Percentiles rank a stretch among this genome's conserved stretches.
Evolutionary conservation across 345 rosid species (phyloP).

Genomic region (Isatis tinctoria): DNA sequence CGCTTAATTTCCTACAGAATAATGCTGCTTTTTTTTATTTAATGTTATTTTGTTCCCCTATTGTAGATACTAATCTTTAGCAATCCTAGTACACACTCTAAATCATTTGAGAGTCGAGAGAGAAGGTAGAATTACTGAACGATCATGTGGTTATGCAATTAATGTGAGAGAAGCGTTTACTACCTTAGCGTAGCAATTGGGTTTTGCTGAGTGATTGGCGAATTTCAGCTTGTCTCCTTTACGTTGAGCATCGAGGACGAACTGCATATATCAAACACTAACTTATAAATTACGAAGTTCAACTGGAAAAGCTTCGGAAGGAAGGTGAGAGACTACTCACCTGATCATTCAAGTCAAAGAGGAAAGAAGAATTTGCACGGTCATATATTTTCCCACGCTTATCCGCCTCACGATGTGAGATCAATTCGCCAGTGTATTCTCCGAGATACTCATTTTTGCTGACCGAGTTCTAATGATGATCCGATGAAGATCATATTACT

Average conservation of each 20-base stretch:
- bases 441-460: slow-evolving; percentile 95
- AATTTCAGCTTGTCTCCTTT: slow-evolving; percentile 98
- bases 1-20: not conserved
- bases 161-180: not conserved
- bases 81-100: not conserved
- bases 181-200: slow-evolving; percentile 98
- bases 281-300: not conserved
- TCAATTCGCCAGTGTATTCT: slow-evolving; percentile 96
- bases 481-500: slow-evolving; percentile 8
- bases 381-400: slow-evolving; percentile 98
- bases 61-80: not conserved
- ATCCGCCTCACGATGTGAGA: slow-evolving; percentile 94
- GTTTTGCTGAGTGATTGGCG: slow-evolving; percentile 92
- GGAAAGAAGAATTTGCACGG: slow-evolving; percentile 95
- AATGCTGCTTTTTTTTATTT: not conserved
- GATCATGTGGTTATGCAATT: not conserved
- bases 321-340: slow-evolving; percentile 32
- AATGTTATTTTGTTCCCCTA: not conserved
- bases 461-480: slow-evolving; percentile 77
- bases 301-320: not conserved
- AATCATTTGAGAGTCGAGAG: not conserved
- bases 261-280: slow-evolving; percentile 43
- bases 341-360: slow-evolving; percentile 98
- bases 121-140: not conserved
- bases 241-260: slow-evolving; percentile 91